Percentiles rank a stretch among this genome's conserved stretches.
Evolutionary conservation across 495 filamentous ascomycete genomes (phyloP).

Genomic region (Tuber borchii): DNA sequence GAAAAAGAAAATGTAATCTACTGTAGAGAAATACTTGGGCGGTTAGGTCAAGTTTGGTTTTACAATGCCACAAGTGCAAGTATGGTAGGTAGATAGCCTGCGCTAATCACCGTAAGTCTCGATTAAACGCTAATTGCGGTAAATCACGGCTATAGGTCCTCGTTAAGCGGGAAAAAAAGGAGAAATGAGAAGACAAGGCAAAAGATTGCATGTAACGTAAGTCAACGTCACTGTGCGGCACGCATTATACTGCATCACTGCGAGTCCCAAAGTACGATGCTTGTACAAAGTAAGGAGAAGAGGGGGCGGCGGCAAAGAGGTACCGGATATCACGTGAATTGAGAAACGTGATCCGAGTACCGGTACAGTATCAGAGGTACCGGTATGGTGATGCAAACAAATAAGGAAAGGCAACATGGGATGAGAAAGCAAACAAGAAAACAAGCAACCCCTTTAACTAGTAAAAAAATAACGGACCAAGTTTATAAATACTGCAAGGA

Average conservation of each 20-base stretch:
- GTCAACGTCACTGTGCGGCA: not conserved
- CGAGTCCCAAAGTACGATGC: not conserved
- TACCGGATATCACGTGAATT: not conserved
- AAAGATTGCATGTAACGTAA: not conserved
- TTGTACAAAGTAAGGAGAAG: not conserved
- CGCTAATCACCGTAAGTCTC: not conserved
- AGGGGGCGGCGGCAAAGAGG: not conserved
- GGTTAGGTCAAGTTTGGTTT: not conserved
- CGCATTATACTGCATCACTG: not conserved
- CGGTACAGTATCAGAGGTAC: not conserved
- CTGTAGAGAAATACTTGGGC: no score
- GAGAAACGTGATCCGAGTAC: not conserved
- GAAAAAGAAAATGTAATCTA: not conserved
- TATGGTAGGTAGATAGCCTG: not conserved
- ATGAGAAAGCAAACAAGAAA: not conserved
- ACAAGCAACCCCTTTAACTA: not conserved
- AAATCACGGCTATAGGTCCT: not conserved
- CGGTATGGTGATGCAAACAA: not conserved
- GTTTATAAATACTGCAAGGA: not conserved
- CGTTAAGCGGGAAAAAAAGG: not conserved
- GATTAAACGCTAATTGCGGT: not conserved
- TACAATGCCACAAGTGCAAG: not conserved
- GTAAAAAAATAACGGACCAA: not conserved
- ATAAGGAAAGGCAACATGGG: not conserved
- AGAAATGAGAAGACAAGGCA: not conserved